Evolutionary conservation across 805 yeast species (phyloP).

Genomic region (Yamadazyma scolyti): DNA sequence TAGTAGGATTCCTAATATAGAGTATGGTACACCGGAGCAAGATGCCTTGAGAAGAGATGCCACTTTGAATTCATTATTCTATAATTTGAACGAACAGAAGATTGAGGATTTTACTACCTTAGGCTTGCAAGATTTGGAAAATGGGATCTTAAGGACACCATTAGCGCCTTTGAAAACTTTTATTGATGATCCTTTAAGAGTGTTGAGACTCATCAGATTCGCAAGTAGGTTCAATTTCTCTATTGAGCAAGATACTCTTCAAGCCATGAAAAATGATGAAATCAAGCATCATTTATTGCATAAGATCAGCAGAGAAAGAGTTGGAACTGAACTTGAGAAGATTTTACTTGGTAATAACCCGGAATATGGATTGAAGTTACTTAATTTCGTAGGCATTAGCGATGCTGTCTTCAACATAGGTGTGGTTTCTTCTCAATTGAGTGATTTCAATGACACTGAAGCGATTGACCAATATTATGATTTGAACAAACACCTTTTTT

Average conservation of each 20-base stretch:
- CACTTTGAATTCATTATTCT: slow-evolving; percentile 88
- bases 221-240: slow-evolving; percentile 72
- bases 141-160: slow-evolving; percentile 83
- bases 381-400: slow-evolving; percentile 53
- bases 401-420: slow-evolving; percentile 52
- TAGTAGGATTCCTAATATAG: slow-evolving; percentile 80
- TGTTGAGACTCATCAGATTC: slow-evolving; percentile 79
- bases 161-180: slow-evolving; percentile 82
- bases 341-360: slow-evolving; percentile 65
- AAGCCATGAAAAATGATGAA: slow-evolving; percentile 60
- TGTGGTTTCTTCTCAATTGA: slow-evolving; percentile 11
- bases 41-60: slow-evolving; percentile 96
- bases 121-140: slow-evolving; percentile 69
- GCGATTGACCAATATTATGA: slow-evolving; percentile 8
- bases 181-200: slow-evolving; percentile 90
- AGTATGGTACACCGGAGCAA: slow-evolving; percentile 85
- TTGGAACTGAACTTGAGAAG: slow-evolving; percentile 82
- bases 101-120: slow-evolving; percentile 82
- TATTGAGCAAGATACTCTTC: slow-evolving; percentile 54
- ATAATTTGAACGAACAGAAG: slow-evolving; percentile 61
- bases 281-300: slow-evolving; percentile 57
- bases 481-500: slow-evolving; percentile 3
- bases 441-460: slow-evolving; percentile 11
- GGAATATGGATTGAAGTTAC: slow-evolving; percentile 55
- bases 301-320: slow-evolving; percentile 86